Evolutionary conservation across 2,329 filamentous ascomycete genomes (phyloP), one percentile per base, ranked within the genome.

Genomic region (Cladosporium sp.): DNA sequence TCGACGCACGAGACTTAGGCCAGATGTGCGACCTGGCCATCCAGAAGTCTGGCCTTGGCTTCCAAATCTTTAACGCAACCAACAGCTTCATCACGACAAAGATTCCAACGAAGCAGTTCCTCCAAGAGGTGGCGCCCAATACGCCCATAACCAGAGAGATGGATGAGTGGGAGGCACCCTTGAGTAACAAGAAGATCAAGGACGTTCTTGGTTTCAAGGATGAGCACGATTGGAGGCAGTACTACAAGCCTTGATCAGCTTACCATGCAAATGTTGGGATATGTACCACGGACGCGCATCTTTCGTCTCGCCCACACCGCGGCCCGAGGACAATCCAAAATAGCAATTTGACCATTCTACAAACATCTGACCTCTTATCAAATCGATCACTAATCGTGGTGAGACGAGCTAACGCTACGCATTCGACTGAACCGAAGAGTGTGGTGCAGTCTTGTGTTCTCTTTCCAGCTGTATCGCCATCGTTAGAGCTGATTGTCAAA

Each of bases 31-130:
- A 88, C 67, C 70, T 84, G 10, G 82, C 79, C 21, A 79, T 88
- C 5, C 69, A 81, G 66, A 84, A 82, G 68, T 80, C 81, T 70
- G 85, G 84, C 0, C 70, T 89, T 11, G 86, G 86, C 0, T 89
- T 87, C 69, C 85, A 89, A 71, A 77, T 88, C 0, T 89, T 89
- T 75, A 89, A 89, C 71, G 86, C 86, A 1, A 87, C 85, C 0
- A 89, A 89, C 70, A 82, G 87, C 70, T 84, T 80, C 2, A 88
- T 88, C 58, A 89, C 86, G 0, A 83, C 83, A 3, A 80, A 78
- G 10, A 74, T 79, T 25, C 82, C 84, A 0, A 87, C 85, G 0
- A 77, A 76, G 51, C 79, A 84, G 65, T 86, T 88, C 65, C 70
- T 88, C 63, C 77, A 81, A 70, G 78, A 82, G 70, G 76, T 76